Conservation (phyloP, 2,329 filamentous ascomycete species). For the Ilyonectria sp. region DNA sequence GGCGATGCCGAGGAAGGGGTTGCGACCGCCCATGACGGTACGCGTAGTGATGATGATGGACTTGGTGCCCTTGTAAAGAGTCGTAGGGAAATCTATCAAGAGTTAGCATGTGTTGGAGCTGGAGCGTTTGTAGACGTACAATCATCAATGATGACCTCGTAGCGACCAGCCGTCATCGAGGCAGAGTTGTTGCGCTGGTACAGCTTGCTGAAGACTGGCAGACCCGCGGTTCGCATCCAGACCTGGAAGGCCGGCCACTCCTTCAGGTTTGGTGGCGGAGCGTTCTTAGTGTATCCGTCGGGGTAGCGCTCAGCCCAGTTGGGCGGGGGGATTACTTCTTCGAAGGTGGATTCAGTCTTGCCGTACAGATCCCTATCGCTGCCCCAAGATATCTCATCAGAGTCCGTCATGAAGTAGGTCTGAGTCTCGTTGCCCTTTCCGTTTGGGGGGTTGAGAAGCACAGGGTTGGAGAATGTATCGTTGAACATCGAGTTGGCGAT, state of each 20-base stretch:
- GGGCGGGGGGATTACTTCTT: conserved; percentile 83
- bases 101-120: conserved; percentile 31
- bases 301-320: conserved; percentile 86
- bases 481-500: conserved; percentile 99
- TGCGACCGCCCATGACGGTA: conserved; percentile 94
- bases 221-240: conserved; percentile 97
- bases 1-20: conserved; percentile 95
- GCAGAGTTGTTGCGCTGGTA: conserved; percentile 84
- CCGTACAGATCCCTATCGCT: conserved; percentile 88
- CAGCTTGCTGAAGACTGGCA: conserved; percentile 96
- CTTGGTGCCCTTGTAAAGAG: conserved; percentile 87
- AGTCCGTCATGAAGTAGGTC: conserved; percentile 83
- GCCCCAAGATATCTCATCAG: conserved; percentile 85
- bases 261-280: conserved; percentile 80
- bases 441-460: conserved; percentile 67
- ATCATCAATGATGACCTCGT: conserved; percentile 82
- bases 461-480: conserved; percentile 83
- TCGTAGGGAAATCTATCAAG: conserved; percentile 82
- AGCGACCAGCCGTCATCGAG: conserved; percentile 78
- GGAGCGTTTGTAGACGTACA: conserved; percentile 69
- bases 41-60: conserved; percentile 90
- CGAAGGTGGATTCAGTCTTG: conserved; percentile 73
- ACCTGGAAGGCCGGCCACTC: conserved; percentile 91
- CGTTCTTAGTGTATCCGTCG: conserved; percentile 75
- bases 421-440: conserved; percentile 51